Evolutionary conservation across 2,329 filamentous ascomycete genomes (phyloP), one percentile per base, ranked within the genome.

Genomic region (Fusarium caatingaense): DNA sequence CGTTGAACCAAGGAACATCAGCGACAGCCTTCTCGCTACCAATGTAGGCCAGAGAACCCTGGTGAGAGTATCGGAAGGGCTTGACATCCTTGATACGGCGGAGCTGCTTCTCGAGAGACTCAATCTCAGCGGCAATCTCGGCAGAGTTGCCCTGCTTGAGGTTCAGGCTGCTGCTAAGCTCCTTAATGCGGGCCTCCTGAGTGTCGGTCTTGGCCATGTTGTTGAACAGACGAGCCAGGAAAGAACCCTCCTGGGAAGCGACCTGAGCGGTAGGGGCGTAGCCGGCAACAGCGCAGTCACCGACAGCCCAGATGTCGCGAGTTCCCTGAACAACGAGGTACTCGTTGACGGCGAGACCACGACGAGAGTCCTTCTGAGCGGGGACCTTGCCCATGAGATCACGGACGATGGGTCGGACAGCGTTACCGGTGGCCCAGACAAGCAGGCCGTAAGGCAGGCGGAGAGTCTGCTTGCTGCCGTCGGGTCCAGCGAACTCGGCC

Each of bases 261-360:
- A 99, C 96, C 86, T 99, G 96, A 30, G 96, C 96, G 11, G 96
- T 99, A 37, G 96, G 96, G 30, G 96, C 96, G 80, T 99, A 99
- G 80, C 97, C 97, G 74, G 96, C 96, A 51, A 98, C 92, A 58
- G 95, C 95, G 80, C 96, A 99, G 86, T 99, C 96, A 76, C 96
- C 96, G 56, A 98, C 91, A 51, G 96, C 96, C 96, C 96, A 99
- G 80, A 99, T 93, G 80, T 98, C 97, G 78, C 97, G 94, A 50
- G 95, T 89, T 60, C 96, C 96, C 83, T 99, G 97, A 67, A 99
- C 96, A 64, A 98, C 96, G 15, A 99, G 92, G 83, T 98, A 99
- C 83, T 99, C 96, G 84, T 99, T 99, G 69, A 99, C 96, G 59
- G 93, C 93, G 50, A 99, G 90, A 79, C 96, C 96, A 75, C 96